phyloP scores from a whole-genome alignment of 495 filamentous ascomycete species.

The Massariosphaeria phaeospora region DNA sequence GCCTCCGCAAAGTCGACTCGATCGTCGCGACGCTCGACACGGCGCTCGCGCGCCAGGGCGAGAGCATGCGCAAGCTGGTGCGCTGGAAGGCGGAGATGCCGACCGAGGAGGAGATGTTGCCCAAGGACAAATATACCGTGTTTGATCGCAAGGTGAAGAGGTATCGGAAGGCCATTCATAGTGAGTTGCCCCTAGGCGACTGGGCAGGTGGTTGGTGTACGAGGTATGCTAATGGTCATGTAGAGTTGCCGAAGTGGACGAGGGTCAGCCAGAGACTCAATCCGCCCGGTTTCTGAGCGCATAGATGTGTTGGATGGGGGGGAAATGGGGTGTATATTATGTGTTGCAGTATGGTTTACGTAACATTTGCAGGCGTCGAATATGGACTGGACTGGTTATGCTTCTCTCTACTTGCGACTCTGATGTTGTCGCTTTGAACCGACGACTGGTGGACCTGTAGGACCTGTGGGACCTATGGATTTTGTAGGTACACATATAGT shows the following conservation, averaged over 20 bases:
- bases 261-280: constrained; percentile 32
- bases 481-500: too few relatives aligned
- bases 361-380: too few relatives aligned
- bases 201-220: not conserved
- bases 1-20: constrained; percentile 77
- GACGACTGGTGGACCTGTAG: too few relatives aligned
- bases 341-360: constrained; percentile 6
- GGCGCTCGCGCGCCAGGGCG: constrained; percentile 57
- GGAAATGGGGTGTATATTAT: constrained; percentile 13
- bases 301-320: not conserved
- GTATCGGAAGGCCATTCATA: constrained; percentile 95
- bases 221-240: constrained; percentile 1
- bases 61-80: constrained; percentile 61
- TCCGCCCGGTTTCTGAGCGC: constrained; percentile 26
- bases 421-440: too few relatives aligned
- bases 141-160: constrained; percentile 94
- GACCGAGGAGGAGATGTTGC: constrained; percentile 89
- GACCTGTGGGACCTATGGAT: too few relatives aligned
- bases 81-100: constrained; percentile 95
- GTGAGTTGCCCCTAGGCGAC: constrained; percentile 53
- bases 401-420: too few relatives aligned
- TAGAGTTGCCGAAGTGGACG: constrained; percentile 32
- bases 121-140: constrained; percentile 95
- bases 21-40: constrained; percentile 71
- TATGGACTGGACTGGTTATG: too few relatives aligned